phyloP scores from a whole-genome alignment of 2,329 filamentous ascomycete genomes.

The Fusarium compactum region DNA sequence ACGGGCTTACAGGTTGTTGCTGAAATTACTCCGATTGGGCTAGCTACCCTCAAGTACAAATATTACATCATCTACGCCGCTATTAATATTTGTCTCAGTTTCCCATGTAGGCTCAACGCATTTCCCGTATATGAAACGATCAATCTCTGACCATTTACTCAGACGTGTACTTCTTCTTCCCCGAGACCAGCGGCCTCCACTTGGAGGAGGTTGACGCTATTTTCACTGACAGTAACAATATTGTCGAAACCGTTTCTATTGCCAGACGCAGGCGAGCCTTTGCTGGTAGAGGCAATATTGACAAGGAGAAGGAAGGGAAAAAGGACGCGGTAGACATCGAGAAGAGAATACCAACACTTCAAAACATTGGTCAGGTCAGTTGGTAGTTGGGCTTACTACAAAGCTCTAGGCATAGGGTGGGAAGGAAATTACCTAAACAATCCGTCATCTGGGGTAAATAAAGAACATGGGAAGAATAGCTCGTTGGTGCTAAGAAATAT shows the following conservation, averaged over 20 bases:
- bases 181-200: conserved; percentile 2
- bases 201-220: conserved; percentile 11
- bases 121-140: rapidly evolving
- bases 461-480: too few relatives aligned
- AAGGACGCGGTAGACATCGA: not conserved
- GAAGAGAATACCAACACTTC: not conserved
- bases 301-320: not conserved
- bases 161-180: conserved; percentile 12
- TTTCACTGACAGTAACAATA: not conserved
- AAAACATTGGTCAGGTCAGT: not conserved
- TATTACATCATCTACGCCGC: conserved; percentile 16
- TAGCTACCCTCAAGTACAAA: conserved; percentile 8
- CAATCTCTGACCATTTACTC: not conserved
- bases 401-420: too few relatives aligned
- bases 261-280: not conserved
- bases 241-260: not conserved
- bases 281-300: rapidly evolving
- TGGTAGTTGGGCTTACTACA: too few relatives aligned
- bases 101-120: not conserved
- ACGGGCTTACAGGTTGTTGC: not conserved
- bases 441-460: too few relatives aligned
- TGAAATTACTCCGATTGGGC: conserved; percentile 9
- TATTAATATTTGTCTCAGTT: conserved; percentile 5
- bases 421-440: too few relatives aligned
- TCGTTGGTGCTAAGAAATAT: too few relatives aligned